Evolutionary conservation across 1,284 basidiomycete species (phyloP).

Genomic region (Rhodofomes roseus): DNA sequence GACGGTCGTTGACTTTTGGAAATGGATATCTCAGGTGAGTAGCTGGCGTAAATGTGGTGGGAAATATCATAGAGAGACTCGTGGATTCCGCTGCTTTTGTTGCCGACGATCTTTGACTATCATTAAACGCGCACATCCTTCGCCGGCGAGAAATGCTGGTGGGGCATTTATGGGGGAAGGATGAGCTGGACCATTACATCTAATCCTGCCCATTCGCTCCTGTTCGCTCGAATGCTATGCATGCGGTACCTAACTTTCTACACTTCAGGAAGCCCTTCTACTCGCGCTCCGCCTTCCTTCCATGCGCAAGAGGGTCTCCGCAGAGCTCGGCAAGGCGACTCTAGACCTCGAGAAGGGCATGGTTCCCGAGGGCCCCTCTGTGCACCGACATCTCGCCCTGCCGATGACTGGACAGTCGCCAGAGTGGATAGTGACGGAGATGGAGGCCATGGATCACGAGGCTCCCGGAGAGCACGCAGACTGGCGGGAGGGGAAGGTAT

Average conservation of each 20-base stretch:
- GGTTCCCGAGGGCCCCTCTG: slow-evolving; percentile 55
- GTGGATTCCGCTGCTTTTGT: neutral
- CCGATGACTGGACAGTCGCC: slow-evolving; percentile 64
- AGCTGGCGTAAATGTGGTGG: no score
- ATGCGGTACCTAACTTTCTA: neutral
- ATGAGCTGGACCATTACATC: neutral
- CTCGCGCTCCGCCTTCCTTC: slow-evolving; percentile 69
- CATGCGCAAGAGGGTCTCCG: slow-evolving; percentile 61
- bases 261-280: slow-evolving; percentile 51
- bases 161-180: no score
- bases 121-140: no score
- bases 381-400: slow-evolving; percentile 62
- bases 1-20: slow-evolving; percentile 52
- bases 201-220: neutral
- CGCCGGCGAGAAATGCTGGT: no score
- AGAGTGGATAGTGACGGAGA: slow-evolving; percentile 81
- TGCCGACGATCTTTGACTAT: neutral
- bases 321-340: slow-evolving; percentile 68
- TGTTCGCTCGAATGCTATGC: neutral
- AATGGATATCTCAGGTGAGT: slow-evolving; percentile 51
- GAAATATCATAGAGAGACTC: neutral
- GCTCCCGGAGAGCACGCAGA: slow-evolving; percentile 37
- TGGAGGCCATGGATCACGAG: slow-evolving; percentile 73
- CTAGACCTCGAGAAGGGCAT: slow-evolving; percentile 68
- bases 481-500: slow-evolving; percentile 79